phyloP scores from a whole-genome alignment of 768 basidiomycete species.

The Neoboletus subvelutipes region DNA sequence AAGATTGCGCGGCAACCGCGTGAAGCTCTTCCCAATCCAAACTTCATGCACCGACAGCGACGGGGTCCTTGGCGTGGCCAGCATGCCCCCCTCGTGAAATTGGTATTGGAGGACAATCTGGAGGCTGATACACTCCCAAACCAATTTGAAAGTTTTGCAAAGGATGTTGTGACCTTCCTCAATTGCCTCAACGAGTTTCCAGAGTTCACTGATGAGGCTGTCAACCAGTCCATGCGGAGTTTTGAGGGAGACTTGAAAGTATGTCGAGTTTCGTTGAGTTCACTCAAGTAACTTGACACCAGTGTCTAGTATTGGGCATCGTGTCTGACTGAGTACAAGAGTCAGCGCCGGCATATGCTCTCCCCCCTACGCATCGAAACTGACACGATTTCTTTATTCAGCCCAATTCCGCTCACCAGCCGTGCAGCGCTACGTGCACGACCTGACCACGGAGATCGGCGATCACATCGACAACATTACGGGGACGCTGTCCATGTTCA shows the following conservation, averaged over 20 bases:
- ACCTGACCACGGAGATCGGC: conserved; percentile 50
- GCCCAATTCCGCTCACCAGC: conserved; percentile 53
- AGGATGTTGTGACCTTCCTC: conserved; percentile 51
- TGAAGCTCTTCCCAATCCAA: conserved; percentile 39
- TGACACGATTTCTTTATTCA: conserved; percentile 20
- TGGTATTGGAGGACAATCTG: conserved; percentile 40
- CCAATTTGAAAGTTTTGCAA: conserved; percentile 47
- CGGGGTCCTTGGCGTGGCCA: conserved; percentile 33
- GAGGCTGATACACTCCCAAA: conserved; percentile 49
- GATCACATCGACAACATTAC: conserved; percentile 55
- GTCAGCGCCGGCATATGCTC: conserved; percentile 24
- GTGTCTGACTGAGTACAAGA: conserved; percentile 47
- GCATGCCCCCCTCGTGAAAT: conserved; percentile 37
- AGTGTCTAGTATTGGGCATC: conserved; percentile 51
- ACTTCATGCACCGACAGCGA: conserved; percentile 34
- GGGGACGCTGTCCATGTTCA: conserved; percentile 49
- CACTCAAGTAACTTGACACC: conserved; percentile 9
- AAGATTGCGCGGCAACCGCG: conserved; percentile 41
- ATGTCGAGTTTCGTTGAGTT: conserved; percentile 10
- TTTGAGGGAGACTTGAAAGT: conserved; percentile 54
- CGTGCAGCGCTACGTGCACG: conserved; percentile 56
- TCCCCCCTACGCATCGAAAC: not conserved
- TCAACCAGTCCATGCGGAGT: conserved; percentile 48
- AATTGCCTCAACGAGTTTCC: conserved; percentile 57
- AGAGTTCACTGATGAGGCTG: conserved; percentile 52